A percentile compares a stretch with the other conserved stretches of the same genome.
Conservation (phyloP, 1,139 yeast species). For the Hyphopichia burtonii region DNA sequence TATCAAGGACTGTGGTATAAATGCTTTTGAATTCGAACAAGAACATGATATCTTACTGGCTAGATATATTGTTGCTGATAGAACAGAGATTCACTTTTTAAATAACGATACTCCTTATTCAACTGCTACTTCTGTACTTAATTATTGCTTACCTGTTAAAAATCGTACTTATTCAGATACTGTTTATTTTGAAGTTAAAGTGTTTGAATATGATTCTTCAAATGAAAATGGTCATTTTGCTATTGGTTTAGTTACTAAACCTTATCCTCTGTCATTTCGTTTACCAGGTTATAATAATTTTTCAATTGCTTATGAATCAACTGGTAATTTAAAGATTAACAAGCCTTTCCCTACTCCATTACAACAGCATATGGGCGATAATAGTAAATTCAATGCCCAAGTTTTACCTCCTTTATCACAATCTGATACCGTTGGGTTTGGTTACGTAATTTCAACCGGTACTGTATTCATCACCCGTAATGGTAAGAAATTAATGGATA, state of each 20-base stretch:
- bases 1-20: slow-evolving; percentile 40
- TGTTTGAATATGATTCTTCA: slow-evolving; percentile 46
- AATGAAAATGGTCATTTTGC: slow-evolving; percentile 54
- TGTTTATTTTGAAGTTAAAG: slow-evolving; percentile 69
- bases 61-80: slow-evolving; percentile 55
- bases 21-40: slow-evolving; percentile 44
- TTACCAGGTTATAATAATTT: slow-evolving; percentile 83
- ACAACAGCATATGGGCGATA: slow-evolving; percentile 50
- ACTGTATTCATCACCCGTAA: slow-evolving; percentile 86
- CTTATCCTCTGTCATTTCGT: slow-evolving; percentile 79
- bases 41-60: slow-evolving; percentile 30
- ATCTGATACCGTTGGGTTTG: slow-evolving; percentile 92
- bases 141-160: slow-evolving; percentile 61
- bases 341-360: slow-evolving; percentile 63
- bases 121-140: slow-evolving; percentile 50
- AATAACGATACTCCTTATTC: slow-evolving; percentile 43
- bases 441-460: slow-evolving; percentile 78
- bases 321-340: slow-evolving; percentile 78
- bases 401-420: slow-evolving; percentile 74
- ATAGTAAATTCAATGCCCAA: slow-evolving; percentile 53
- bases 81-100: slow-evolving; percentile 57
- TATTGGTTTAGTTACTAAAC: slow-evolving; percentile 82
- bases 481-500: slow-evolving; percentile 84
- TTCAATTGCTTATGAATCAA: slow-evolving; percentile 84
- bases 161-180: slow-evolving; percentile 57